Evolutionary conservation across 495 filamentous ascomycete genomes (phyloP), one percentile per base, ranked within the genome.

Genomic region (Hypoxylon perforatum): DNA sequence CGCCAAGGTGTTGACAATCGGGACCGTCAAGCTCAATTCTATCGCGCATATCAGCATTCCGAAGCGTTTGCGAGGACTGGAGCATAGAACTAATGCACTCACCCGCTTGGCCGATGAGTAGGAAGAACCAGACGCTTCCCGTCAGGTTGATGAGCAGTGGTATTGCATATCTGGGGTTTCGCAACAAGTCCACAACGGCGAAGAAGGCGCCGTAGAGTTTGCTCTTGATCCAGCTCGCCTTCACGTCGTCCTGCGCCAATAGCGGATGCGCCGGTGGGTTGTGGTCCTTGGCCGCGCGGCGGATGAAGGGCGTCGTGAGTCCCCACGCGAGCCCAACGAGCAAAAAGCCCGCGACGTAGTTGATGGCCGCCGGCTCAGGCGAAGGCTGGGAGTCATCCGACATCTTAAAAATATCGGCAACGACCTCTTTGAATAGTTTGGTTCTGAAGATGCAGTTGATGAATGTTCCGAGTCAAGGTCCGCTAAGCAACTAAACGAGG

Each of bases 41-140:
- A 57, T 10, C 39, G 10, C 2, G 15, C 4, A 19, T 18, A 36
- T 72, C 49, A 70, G 60, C 36, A 19, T 14, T 11, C 14, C n/a
- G n/a, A 30, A 21, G 2, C 10, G 10, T 17, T 14, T 7, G 4
- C 18, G 1, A 17, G 45, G 10, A n/a, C 54, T 15, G 14, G 14
- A 25, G 44, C 3, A 17, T 55, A 1, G 11, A 22, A 18, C 2
- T 0, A 18, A 55, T 38, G 19, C 41, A 86, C 88, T 63, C 77
- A 95, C 93, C 92, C 67, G 94, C 92, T 76, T 93, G 85, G 55
- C 95, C 95, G 81, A 99, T 92, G 63, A 99, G 79, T 67, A 97
- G 75, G 72, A 99, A 99, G 71, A 99, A 99, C 95, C 95, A 99
- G 63, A 99, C 84, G 71, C 92, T 96, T 58, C 95, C 95, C 33